These are phyloP conservation scores for Wallacemonas sp. DNA, from an alignment of 208 protist species.

Conservation along the genomic window DNA sequence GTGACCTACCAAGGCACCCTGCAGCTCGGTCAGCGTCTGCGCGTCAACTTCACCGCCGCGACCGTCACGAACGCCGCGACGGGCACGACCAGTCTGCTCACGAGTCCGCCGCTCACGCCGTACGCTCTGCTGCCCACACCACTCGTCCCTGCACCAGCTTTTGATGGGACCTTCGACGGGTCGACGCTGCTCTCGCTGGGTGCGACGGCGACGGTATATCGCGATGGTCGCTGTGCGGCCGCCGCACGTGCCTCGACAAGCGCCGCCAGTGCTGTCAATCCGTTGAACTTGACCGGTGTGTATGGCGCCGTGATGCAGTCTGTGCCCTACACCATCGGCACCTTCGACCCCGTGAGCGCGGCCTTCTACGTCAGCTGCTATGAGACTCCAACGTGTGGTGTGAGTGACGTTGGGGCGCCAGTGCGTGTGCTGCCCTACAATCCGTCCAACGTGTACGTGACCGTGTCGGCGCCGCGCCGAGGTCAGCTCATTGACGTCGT, in stretches of 20 bases:
- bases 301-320: constrained; percentile 26
- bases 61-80: constrained; percentile 23
- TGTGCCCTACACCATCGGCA: constrained; percentile 57
- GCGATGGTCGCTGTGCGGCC: constrained; percentile 64
- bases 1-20: constrained; percentile 25
- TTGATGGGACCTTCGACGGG: constrained; percentile 68
- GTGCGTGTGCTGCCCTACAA: constrained; percentile 58
- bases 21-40: constrained; percentile 68
- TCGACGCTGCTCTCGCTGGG: constrained; percentile 36
- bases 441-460: constrained; percentile 40
- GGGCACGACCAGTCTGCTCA: constrained; percentile 15
- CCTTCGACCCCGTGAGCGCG: constrained; percentile 51
- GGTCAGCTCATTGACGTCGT: constrained; percentile 74
- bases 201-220: constrained; percentile 34
- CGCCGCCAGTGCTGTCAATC: constrained; percentile 3
- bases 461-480: constrained; percentile 41
- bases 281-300: constrained; percentile 23
- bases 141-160: constrained; percentile 51
- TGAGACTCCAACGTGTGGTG: constrained; percentile 51
- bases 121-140: constrained; percentile 47
- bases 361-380: constrained; percentile 75
- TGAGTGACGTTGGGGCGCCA: constrained; percentile 60
- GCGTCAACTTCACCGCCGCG: constrained; percentile 51
- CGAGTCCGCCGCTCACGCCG: constrained; percentile 26
- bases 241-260: constrained; percentile 29